Evolutionary conservation across 768 basidiomycete genomes (phyloP).

Genomic region (Phlebiopsis gigantea): DNA sequence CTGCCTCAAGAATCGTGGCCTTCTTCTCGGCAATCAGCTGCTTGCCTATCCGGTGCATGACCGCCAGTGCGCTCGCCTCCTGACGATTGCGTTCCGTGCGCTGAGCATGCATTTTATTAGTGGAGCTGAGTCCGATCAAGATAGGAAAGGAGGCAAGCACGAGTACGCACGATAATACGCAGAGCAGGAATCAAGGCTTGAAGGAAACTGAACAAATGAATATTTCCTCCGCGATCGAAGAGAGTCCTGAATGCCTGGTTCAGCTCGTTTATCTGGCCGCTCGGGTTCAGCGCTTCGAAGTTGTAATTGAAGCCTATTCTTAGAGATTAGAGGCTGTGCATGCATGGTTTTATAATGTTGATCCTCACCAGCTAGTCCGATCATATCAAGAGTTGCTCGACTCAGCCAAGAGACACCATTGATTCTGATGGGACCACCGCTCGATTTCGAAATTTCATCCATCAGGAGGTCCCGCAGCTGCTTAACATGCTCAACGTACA

Average conservation of each 20-base stretch:
- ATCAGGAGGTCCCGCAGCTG: constrained; percentile 21
- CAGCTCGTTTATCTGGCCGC: constrained; percentile 26
- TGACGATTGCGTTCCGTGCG: neutral
- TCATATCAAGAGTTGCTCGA: constrained; percentile 28
- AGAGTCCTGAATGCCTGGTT: constrained; percentile 25
- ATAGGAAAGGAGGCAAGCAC: neutral
- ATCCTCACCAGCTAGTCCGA: constrained; percentile 28
- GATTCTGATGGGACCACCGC: constrained; percentile 18
- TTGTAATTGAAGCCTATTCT: constrained; percentile 34
- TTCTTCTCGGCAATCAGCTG: constrained; percentile 29
- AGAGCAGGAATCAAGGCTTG: constrained; percentile 20
- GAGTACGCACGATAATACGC: constrained; percentile 19
- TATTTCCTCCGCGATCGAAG: constrained; percentile 13
- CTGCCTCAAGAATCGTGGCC: constrained; percentile 24
- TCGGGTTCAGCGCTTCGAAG: constrained; percentile 26
- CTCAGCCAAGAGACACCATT: constrained; percentile 31
- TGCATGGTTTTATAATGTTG: neutral
- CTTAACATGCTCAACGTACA: neutral
- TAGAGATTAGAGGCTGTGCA: neutral
- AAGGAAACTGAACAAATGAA: constrained; percentile 11
- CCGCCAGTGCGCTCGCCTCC: constrained; percentile 10
- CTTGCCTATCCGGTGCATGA: constrained; percentile 24
- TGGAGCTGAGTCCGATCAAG: neutral
- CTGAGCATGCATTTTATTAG: neutral
- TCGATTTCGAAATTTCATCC: constrained; percentile 25